These are phyloP conservation scores for Bolboschoenus planiculmis DNA, from an alignment of 176 grass and related monocot genomes.

Conservation along the genomic window DNA sequence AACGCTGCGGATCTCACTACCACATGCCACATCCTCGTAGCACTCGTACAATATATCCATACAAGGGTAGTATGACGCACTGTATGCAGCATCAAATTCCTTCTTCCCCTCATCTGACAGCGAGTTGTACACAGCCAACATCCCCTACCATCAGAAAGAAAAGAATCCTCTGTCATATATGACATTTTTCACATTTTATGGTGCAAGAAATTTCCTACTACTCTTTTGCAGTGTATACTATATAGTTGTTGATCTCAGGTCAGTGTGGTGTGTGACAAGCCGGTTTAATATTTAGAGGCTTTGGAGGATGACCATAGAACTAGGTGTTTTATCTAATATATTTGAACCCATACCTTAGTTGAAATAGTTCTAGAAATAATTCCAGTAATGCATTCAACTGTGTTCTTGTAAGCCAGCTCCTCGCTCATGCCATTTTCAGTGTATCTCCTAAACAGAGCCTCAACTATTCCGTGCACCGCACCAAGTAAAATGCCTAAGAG, in stretches of 20 bases:
- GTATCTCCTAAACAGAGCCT: slow-evolving; percentile 68
- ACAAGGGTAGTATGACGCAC: slow-evolving; percentile 63
- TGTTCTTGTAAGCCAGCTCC: slow-evolving; percentile 57
- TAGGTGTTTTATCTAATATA: neutral
- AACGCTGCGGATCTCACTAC: slow-evolving; percentile 80
- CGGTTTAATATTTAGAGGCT: neutral
- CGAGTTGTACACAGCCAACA: slow-evolving; percentile 65
- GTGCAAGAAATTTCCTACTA: neutral
- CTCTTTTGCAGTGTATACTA: neutral
- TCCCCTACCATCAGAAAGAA: slow-evolving; percentile 33
- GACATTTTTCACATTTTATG: neutral
- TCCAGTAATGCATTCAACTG: slow-evolving; percentile 74
- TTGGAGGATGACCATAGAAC: neutral
- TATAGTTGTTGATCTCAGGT: neutral
- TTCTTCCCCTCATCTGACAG: slow-evolving; percentile 52
- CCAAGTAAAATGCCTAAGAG: slow-evolving; percentile 63
- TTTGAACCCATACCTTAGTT: slow-evolving; percentile 36
- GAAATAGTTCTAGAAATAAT: slow-evolving; percentile 73
- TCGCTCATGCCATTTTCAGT: slow-evolving; percentile 72
- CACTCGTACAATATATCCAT: slow-evolving; percentile 72
- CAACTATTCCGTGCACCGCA: slow-evolving; percentile 62
- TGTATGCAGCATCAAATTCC: slow-evolving; percentile 65
- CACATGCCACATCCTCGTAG: slow-evolving; percentile 62
- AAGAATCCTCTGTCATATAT: neutral
- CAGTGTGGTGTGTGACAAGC: neutral